Evolutionary conservation across 345 rosid genomes (phyloP).

Genomic region (Aethionema arabicum): DNA sequence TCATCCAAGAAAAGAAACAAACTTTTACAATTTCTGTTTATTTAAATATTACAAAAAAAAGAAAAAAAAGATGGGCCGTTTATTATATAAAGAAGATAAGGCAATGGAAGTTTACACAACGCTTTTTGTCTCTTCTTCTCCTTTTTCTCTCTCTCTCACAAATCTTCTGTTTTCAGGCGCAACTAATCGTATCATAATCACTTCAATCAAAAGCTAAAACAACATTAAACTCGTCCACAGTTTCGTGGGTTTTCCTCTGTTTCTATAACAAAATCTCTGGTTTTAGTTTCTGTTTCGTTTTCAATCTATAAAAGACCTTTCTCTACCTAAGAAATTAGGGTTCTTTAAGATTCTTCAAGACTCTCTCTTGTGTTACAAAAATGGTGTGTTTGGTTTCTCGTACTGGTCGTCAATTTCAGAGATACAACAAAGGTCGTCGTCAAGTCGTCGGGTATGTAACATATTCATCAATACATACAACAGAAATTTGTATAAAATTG

Average conservation of each 20-base stretch:
- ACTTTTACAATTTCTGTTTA: neutral
- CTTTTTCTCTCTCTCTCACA: conserved; percentile 17
- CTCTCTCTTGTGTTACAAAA: conserved; percentile 16
- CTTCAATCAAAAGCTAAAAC: conserved; percentile 11
- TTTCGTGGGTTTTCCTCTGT: conserved; percentile 3
- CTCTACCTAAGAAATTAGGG: conserved; percentile 11
- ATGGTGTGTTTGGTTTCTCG: conserved; percentile 73
- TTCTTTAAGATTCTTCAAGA: neutral
- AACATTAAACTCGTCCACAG: conserved; percentile 5
- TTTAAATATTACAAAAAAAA: neutral
- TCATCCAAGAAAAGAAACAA: conserved; percentile 16
- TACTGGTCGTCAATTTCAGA: conserved; percentile 70
- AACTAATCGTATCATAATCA: conserved; percentile 30
- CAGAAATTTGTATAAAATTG: neutral
- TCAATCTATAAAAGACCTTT: neutral
- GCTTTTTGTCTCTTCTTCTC: conserved; percentile 32
- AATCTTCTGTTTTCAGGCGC: conserved; percentile 26
- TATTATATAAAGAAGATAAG: conserved; percentile 38
- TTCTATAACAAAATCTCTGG: conserved; percentile 28
- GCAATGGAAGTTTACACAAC: conserved; percentile 35
- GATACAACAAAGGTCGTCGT: conserved; percentile 80
- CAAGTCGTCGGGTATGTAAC: conserved; percentile 76
- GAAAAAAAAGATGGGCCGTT: conserved; percentile 26
- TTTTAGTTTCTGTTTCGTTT: conserved; percentile 4
- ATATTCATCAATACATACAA: conserved; percentile 15